Evolutionary conservation across 2,329 filamentous ascomycete species (phyloP).

Genomic region (Aspergillus transmontanensis): DNA sequence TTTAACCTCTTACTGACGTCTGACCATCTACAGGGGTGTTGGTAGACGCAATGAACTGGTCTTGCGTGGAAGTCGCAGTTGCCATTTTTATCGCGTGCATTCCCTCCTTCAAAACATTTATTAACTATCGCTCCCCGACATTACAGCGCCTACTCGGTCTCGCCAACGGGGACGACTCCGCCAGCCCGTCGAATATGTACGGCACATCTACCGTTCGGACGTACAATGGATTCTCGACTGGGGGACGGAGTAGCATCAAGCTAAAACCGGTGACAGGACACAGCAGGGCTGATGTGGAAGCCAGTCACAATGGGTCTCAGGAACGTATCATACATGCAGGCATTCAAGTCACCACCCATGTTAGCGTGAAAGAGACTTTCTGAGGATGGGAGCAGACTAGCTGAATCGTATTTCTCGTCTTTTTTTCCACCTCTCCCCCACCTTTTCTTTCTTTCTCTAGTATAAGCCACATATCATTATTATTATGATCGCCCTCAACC

Average conservation of each 20-base stretch:
- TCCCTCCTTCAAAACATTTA: slow-evolving; percentile 23
- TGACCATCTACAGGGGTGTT: slow-evolving; percentile 15
- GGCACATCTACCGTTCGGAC: slow-evolving; percentile 14
- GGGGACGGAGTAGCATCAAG: slow-evolving; percentile 8
- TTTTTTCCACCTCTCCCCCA: no score
- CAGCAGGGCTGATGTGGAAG: slow-evolving; percentile 12
- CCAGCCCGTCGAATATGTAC: slow-evolving; percentile 18
- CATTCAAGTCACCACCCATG: slow-evolving; percentile 6
- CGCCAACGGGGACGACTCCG: slow-evolving; percentile 4
- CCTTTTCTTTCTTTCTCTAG: neutral
- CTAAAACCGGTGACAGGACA: slow-evolving; percentile 6
- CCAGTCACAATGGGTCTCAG: slow-evolving; percentile 13
- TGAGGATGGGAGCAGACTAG: neutral
- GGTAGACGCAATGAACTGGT: slow-evolving; percentile 25
- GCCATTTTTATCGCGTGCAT: slow-evolving; percentile 26
- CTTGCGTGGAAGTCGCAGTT: slow-evolving; percentile 23
- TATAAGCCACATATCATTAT: neutral
- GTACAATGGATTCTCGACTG: slow-evolving; percentile 13
- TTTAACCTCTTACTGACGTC: neutral
- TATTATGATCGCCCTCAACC: neutral
- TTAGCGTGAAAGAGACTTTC: neutral
- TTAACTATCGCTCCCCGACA: slow-evolving; percentile 17
- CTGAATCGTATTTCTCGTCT: neutral
- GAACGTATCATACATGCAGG: slow-evolving; percentile 15
- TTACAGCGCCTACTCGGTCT: slow-evolving; percentile 17